These are phyloP conservation scores for Neospermospora avenae DNA, from an alignment of 2,329 filamentous ascomycete species.

Conservation along the genomic window DNA sequence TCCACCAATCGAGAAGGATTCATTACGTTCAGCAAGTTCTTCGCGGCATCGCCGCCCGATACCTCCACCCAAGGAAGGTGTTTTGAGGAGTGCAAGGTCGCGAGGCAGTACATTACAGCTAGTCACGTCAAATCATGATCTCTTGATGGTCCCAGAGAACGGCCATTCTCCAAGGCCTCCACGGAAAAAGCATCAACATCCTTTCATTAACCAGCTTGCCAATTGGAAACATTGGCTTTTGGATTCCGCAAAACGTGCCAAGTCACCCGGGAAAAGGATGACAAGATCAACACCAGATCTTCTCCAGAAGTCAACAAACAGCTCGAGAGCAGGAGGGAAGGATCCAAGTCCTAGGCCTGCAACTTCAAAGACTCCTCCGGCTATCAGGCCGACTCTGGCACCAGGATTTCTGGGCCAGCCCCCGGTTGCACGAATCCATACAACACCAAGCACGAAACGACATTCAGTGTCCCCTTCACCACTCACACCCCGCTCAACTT, in stretches of 20 bases:
- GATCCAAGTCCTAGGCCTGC: constrained; percentile 56
- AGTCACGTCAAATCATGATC: constrained; percentile 64
- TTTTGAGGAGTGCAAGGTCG: constrained; percentile 65
- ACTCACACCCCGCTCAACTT: constrained; percentile 81
- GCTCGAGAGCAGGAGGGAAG: constrained; percentile 43
- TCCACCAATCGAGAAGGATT: constrained; percentile 75
- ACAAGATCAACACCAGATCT: constrained; percentile 55
- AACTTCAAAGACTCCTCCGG: constrained; percentile 47
- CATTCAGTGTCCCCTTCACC: constrained; percentile 85
- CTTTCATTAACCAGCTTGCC: constrained; percentile 64
- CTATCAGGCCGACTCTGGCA: constrained; percentile 34
- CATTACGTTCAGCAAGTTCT: constrained; percentile 70
- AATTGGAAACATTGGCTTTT: constrained; percentile 72
- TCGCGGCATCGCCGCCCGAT: constrained; percentile 72
- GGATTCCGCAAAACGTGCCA: constrained; percentile 61
- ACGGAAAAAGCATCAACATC: constrained; percentile 55
- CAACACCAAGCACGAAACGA: constrained; percentile 56
- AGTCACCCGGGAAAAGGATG: constrained; percentile 46
- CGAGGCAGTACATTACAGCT: constrained; percentile 84
- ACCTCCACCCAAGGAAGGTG: constrained; percentile 81
- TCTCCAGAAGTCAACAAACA: constrained; percentile 45
- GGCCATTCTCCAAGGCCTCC: constrained; percentile 33
- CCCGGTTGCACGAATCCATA: constrained; percentile 36
- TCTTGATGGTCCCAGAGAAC: constrained; percentile 49
- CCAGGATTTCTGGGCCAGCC: constrained; percentile 34